A percentile compares a stretch with the other conserved stretches of the same genome.
phyloP scores from a whole-genome alignment of 1,139 yeast species.

The Scheffersomyces parashehatae region DNA sequence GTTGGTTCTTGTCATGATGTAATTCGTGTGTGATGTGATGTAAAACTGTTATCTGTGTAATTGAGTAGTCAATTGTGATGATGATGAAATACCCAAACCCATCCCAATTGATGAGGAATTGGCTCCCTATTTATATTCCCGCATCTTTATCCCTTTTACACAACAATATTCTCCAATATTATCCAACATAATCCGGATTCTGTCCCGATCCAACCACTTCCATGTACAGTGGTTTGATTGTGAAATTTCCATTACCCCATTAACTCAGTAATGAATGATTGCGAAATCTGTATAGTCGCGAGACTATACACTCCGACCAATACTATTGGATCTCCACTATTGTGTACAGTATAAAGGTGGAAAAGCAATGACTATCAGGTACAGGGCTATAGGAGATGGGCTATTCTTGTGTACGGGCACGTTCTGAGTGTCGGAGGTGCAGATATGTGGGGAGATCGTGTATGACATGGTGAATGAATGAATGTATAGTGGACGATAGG shows the following conservation, averaged over 20 bases:
- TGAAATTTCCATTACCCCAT: constrained; percentile 1
- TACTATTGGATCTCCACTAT: neutral
- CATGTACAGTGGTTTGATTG: neutral
- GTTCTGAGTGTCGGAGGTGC: neutral
- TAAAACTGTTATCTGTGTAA: neutral
- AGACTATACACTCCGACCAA: neutral
- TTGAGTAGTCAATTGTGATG: neutral
- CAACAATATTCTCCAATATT: too few species aligned
- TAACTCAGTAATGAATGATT: neutral
- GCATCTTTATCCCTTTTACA: too few species aligned
- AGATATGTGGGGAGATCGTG: constrained; percentile 1
- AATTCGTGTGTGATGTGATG: neutral
- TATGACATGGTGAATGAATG: neutral
- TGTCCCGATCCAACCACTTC: neutral
- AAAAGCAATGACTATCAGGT: too few species aligned
- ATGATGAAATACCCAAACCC: neutral
- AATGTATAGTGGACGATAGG: too few species aligned
- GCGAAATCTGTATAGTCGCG: neutral
- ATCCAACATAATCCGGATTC: too few species aligned
- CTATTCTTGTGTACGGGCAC: too few species aligned
- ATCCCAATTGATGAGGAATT: neutral
- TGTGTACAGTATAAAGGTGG: too few species aligned
- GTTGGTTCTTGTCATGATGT: constrained; percentile 77
- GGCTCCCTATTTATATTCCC: constrained; percentile 9
- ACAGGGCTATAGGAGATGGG: too few species aligned